A percentile compares a stretch with the other conserved stretches of the same genome.
phyloP scores from a whole-genome alignment of 352 stramenopile genomes.

The Globisporangium parvum region DNA sequence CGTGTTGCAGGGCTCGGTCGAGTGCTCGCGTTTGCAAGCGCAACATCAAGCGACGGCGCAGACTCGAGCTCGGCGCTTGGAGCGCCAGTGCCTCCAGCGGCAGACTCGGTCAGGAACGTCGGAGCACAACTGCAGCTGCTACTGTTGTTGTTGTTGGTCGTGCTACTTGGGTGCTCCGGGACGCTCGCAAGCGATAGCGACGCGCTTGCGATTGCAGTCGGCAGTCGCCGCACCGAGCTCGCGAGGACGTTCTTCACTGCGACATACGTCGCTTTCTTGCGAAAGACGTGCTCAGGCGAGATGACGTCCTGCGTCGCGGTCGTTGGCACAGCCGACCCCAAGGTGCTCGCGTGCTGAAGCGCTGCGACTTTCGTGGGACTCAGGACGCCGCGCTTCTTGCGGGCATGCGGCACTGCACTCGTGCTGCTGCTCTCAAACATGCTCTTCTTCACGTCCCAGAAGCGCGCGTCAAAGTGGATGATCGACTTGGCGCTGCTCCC shows the following conservation, averaged over 20 bases:
- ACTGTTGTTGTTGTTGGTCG: constrained; percentile 1
- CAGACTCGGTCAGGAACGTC: constrained; percentile 14
- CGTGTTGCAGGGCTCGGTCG: constrained; percentile 11
- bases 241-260: constrained; percentile 52
- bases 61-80: too few species aligned
- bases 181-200: constrained; percentile 30
- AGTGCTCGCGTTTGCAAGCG: background rate
- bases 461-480: constrained; percentile 47
- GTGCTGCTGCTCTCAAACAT: constrained; percentile 31
- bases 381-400: constrained; percentile 35
- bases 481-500: constrained; percentile 10
- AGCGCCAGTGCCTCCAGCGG: background rate
- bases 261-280: constrained; percentile 57
- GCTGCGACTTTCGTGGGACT: constrained; percentile 36
- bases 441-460: constrained; percentile 68
- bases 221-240: constrained; percentile 46
- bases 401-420: constrained; percentile 16
- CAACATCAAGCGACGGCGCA: too few species aligned
- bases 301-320: constrained; percentile 51
- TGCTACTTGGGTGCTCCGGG: constrained; percentile 4
- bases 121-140: background rate
- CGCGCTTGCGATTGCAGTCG: constrained; percentile 23
- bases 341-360: constrained; percentile 42
- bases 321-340: constrained; percentile 12
- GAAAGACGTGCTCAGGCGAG: constrained; percentile 54